Evolutionary conservation across 2,329 filamentous ascomycete species (phyloP).

Genomic region (Metarhizium anisopliae): DNA sequence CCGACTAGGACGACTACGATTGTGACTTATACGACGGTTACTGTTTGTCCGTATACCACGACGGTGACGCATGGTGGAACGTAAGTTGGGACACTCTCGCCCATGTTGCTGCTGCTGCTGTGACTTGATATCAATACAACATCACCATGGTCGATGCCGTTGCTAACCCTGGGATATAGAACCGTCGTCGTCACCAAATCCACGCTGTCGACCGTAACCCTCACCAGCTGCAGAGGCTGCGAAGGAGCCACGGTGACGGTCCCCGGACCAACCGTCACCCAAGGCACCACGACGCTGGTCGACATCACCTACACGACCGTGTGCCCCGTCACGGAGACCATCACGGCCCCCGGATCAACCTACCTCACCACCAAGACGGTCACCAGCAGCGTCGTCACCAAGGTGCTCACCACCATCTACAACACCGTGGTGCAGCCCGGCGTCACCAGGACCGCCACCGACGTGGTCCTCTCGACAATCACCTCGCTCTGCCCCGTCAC

Average conservation of each 20-base stretch:
- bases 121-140: neutral
- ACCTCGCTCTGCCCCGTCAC: slow-evolving; percentile 35
- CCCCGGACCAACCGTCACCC: slow-evolving; percentile 23
- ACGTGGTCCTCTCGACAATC: slow-evolving; percentile 27
- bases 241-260: slow-evolving; percentile 25
- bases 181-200: slow-evolving; percentile 33
- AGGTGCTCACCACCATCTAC: slow-evolving; percentile 20
- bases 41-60: slow-evolving; percentile 35
- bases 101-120: no score
- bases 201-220: slow-evolving; percentile 34
- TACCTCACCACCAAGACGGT: slow-evolving; percentile 16
- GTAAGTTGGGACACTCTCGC: slow-evolving; percentile 20
- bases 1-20: slow-evolving; percentile 11
- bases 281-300: slow-evolving; percentile 22
- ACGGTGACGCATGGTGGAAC: slow-evolving; percentile 30
- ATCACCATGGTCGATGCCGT: neutral
- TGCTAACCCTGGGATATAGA: slow-evolving; percentile 15
- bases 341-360: slow-evolving; percentile 25
- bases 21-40: slow-evolving; percentile 31
- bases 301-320: slow-evolving; percentile 31
- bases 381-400: slow-evolving; percentile 18
- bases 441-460: slow-evolving; percentile 21
- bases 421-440: slow-evolving; percentile 19
- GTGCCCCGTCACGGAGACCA: slow-evolving; percentile 25
- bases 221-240: slow-evolving; percentile 31